Base-by-base conservation (phyloP, 352 stramenopile genomes). In the Pythium insidiosum region DNA sequence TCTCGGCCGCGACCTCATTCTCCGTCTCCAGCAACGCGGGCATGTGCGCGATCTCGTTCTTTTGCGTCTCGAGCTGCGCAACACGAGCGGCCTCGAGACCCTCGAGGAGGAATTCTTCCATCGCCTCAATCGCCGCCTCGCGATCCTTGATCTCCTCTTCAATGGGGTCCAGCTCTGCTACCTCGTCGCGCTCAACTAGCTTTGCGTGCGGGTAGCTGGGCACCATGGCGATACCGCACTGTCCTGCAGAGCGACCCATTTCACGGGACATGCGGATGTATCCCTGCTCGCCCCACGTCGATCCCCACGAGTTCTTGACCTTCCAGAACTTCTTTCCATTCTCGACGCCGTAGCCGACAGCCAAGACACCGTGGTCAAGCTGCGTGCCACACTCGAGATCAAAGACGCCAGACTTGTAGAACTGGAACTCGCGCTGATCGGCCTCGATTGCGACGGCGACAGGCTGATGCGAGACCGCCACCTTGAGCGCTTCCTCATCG, bases 251-350 rank as follows among this genome's bases (percentile, higher is more conserved):
- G 16, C 57, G 53, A 41, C 75, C 61, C 13, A 58, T 52, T 31
- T 78, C 83, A 57, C 95, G 88, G 7, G 85, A 58, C 4, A 98
- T 60, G 11, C 72, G 73, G 34, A 98, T 94, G 74, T 95, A 98
- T 24, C 94, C 94, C n/a, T 88, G 49, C 37, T 94, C 74, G 47
- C 94, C 94, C 90, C 90, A 98, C 9, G 52, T 63, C 1, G 57
- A 53, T 22, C 94, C 95, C 94, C 94, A 98, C 22, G 93, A 96
- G 65, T 99, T 99, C 63, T 97, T 97, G 6, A 98, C 82, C 53
- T 95, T 97, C 85, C 88, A 98, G 59, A 69, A 97, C 28, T 84
- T 75, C 13, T 68, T 68, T 13, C 73, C 79, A 33, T 84, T 72
- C 22, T 93, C 74, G 40, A 88, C 77, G 39, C 92, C 94, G 61